A percentile compares a stretch with the other conserved stretches of the same genome.
Conservation (phyloP, 2,329 filamentous ascomycete genomes). For the Epichloe glyceriae region DNA sequence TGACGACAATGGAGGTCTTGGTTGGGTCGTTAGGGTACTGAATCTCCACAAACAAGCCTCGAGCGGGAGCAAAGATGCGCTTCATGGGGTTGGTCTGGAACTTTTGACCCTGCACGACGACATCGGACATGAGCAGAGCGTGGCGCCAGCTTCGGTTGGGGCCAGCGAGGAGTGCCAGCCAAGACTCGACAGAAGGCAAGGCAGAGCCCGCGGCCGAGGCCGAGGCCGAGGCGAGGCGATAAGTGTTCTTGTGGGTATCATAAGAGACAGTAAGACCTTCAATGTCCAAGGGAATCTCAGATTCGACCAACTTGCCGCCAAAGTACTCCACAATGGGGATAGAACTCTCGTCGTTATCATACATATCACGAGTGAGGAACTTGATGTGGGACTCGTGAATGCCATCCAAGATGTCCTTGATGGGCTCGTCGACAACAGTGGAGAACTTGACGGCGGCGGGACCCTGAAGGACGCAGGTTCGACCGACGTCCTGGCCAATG, state of each 20-base stretch:
- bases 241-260: constrained; percentile 65
- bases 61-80: constrained; percentile 75
- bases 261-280: constrained; percentile 78
- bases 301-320: constrained; percentile 69
- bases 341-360: constrained; percentile 55
- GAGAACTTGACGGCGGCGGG: constrained; percentile 88
- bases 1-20: constrained; percentile 75
- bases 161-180: constrained; percentile 81
- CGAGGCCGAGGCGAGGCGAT: constrained; percentile 65
- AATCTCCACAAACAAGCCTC: constrained; percentile 84
- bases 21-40: constrained; percentile 64
- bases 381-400: constrained; percentile 84
- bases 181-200: constrained; percentile 68
- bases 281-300: constrained; percentile 59
- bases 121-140: constrained; percentile 84
- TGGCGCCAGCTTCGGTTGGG: constrained; percentile 83
- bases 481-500: constrained; percentile 86
- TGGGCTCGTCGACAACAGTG: constrained; percentile 78
- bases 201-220: constrained; percentile 58
- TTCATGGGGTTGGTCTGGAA: constrained; percentile 96
- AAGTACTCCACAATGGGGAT: constrained; percentile 92
- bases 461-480: constrained; percentile 92
- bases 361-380: constrained; percentile 65
- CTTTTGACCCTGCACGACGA: constrained; percentile 88
- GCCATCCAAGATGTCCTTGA: constrained; percentile 85